phyloP scores from a whole-genome alignment of 768 basidiomycete species.

The Phaeotremella fagi region DNA sequence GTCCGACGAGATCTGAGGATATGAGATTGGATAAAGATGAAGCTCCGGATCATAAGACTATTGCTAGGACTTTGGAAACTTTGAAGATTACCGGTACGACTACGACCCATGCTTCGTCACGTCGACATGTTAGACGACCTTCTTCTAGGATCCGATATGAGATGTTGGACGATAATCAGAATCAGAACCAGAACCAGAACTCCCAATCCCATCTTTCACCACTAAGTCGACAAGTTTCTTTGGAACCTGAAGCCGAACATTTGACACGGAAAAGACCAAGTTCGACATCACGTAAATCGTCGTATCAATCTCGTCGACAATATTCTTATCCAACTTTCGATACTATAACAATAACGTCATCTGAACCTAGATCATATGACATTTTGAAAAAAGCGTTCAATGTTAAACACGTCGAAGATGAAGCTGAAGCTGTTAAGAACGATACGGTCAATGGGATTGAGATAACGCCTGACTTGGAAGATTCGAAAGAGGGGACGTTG shows the following conservation, averaged over 20 bases:
- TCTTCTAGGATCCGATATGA: neutral
- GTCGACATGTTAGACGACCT: neutral
- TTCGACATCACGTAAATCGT: neutral
- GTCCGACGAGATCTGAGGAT: neutral
- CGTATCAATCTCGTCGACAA: neutral
- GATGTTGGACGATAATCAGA: neutral
- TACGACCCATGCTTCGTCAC: neutral
- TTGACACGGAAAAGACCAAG: neutral
- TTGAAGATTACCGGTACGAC: neutral
- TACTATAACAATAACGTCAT: neutral
- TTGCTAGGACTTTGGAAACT: neutral
- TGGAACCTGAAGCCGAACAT: neutral
- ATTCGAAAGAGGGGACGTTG: neutral
- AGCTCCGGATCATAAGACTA: neutral
- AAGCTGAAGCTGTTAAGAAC: neutral
- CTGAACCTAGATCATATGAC: neutral
- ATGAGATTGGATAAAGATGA: neutral
- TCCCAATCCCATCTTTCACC: constrained; percentile 6
- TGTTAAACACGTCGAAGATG: neutral
- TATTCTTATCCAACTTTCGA: neutral
- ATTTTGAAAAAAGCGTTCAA: neutral
- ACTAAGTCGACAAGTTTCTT: constrained; percentile 16
- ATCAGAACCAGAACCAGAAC: neutral
- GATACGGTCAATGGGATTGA: too few relatives aligned
- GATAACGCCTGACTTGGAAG: neutral